Percentiles rank a stretch among this genome's conserved stretches.
Conservation (phyloP, 2,329 filamentous ascomycete genomes). For the Epichloe elymi region DNA sequence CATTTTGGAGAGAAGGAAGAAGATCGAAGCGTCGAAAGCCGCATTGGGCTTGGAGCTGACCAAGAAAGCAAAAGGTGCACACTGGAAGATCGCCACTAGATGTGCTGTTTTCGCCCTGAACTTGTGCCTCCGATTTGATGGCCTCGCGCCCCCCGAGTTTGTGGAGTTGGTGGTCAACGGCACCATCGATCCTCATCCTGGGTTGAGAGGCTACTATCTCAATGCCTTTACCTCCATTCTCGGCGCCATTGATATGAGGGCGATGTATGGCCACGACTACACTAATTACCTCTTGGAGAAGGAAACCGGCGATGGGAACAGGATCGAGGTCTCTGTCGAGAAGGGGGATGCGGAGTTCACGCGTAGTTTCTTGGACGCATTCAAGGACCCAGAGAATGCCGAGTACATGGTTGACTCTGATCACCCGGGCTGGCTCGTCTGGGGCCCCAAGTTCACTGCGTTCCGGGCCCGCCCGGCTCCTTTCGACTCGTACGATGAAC, state of each 20-base stretch:
- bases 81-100: conserved; percentile 91
- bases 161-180: conserved; percentile 72
- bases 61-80: conserved; percentile 60
- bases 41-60: conserved; percentile 71
- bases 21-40: conserved; percentile 75
- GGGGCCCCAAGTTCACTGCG: conserved; percentile 77
- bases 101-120: conserved; percentile 86
- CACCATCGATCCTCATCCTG: conserved; percentile 81
- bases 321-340: conserved; percentile 58
- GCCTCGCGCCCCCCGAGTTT: conserved; percentile 68
- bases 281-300: conserved; percentile 74
- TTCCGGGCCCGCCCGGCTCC: conserved; percentile 57
- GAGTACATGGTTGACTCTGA: conserved; percentile 88
- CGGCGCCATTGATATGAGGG: conserved; percentile 75
- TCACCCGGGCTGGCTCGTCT: conserved; percentile 91
- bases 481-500: conserved; percentile 63
- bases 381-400: conserved; percentile 52
- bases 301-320: conserved; percentile 59
- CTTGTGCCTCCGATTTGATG: conserved; percentile 82
- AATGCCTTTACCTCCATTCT: conserved; percentile 66
- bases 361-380: conserved; percentile 60
- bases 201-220: conserved; percentile 67
- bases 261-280: conserved; percentile 75
- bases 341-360: conserved; percentile 72
- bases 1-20: conserved; percentile 59